Base-by-base conservation (phyloP, 140 eudicot species). In the Ambrosia hybrid region DNA sequence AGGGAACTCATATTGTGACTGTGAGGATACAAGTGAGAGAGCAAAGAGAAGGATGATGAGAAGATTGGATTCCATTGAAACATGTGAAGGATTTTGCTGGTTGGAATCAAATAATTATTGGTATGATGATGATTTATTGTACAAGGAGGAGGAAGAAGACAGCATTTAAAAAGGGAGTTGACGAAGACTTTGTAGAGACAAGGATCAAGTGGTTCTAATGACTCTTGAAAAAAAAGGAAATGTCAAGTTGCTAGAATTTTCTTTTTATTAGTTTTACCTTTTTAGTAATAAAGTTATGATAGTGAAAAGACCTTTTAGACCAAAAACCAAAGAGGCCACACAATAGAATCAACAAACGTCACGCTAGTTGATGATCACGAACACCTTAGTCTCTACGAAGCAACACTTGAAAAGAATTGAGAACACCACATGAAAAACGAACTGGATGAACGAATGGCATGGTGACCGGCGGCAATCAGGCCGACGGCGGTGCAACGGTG, bases 11-110 rank as follows among this genome's bases (percentile, higher is more conserved):
- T 76, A 37, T 17, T 55, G 21, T 64, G 73, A 21, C 9, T 81
- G 76, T 6, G 79, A 11, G 55, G 14, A 49, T 9, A 49, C 14
- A 30, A 48, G 71, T 67, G 7, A 76, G 16, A 70, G 51, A 73
- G 59, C 36, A 16, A 51, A 45, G 65, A 83, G 51, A 13, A 85
- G 52, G 73, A 75, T 53, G 65, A 69, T n/a, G 59, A 46, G 73
- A 49, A 49, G 55, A 49, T 12, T 49, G 55, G 55, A 49, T 11
- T 49, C 55, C 55, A 49, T 49, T 49, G 55, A 49, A 49, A 13
- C 55, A 49, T 10, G 55, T 49, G 55, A 49, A 49, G 55, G 9
- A 43, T 43, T 1, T 43, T 1, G 5, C 48, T 6, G 48, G 48
- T 43, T 43, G 2, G 48, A 43, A 7, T 7, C 2, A 6, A 43